These are phyloP conservation scores for Quercus parvula DNA, from an alignment of 306 rosid species.

Conservation along the genomic window DNA sequence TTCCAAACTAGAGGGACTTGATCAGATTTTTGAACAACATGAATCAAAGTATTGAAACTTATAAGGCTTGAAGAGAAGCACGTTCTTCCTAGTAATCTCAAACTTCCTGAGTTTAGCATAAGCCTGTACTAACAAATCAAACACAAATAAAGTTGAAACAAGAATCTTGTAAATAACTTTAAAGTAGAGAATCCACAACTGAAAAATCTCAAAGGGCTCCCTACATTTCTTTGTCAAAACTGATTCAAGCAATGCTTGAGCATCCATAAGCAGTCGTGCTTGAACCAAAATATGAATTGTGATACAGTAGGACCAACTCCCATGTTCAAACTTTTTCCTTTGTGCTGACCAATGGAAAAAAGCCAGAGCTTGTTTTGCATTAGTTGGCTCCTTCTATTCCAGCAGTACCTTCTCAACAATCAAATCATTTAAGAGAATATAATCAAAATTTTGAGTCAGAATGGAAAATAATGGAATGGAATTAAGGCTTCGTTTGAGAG, in stretches of 20 bases:
- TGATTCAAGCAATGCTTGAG: too few species aligned
- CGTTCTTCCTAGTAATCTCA: too few species aligned
- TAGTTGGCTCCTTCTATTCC: constrained; percentile 46
- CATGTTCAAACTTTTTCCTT: constrained; percentile 41
- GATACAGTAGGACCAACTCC: constrained; percentile 43
- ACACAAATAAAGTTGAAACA: too few species aligned
- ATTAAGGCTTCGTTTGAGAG: too few species aligned
- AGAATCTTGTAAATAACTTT: not conserved
- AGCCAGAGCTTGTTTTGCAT: constrained; percentile 61
- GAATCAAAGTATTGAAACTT: too few species aligned
- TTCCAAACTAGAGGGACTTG: too few species aligned
- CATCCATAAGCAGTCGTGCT: constrained; percentile 39
- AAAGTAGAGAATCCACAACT: constrained; percentile 51
- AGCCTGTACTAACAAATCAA: too few species aligned
- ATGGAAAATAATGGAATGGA: too few species aligned
- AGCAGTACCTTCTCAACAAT: constrained; percentile 45
- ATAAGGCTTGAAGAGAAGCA: too few species aligned
- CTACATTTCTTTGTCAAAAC: not conserved
- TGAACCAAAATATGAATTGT: constrained; percentile 48
- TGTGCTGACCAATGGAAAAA: constrained; percentile 73
- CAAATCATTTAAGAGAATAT: constrained; percentile 28
- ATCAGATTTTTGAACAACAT: too few species aligned
- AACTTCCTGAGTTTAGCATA: too few species aligned
- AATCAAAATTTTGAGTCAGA: constrained; percentile 34
- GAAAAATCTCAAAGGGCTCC: constrained; percentile 13